Evolutionary conservation across 345 rosid genomes (phyloP), one percentile per base, ranked within the genome.

Genomic region (Eucalyptus pumila): DNA sequence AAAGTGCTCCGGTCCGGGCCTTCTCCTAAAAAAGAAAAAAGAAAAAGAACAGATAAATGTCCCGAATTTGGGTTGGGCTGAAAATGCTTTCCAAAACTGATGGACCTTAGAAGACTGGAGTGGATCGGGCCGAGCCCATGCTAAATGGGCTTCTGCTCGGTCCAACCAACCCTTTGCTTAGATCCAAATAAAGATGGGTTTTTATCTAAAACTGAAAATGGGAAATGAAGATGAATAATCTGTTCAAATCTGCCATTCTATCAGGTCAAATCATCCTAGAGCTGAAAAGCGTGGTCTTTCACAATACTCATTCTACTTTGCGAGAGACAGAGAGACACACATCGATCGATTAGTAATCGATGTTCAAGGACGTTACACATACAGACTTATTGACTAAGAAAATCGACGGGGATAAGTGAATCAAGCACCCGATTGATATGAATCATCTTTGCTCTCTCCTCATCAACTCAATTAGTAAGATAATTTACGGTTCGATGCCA

Each of bases 401-500:
- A 52, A 52, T 52, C 0, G 0, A 4, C 0, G 2, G 1, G 26
- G 2, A 9, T 52, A 52, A 52, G 11, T 21, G 2, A 52, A 52
- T 52, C 9, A 52, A 8, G 2, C 9, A 52, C 10, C 2, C 4
- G 2, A 51, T 3, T 51, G 23, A 51, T 51, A 17, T 17, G 54
- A 17, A 51, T 16, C 23, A 17, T 51, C 23, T 17, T 51, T 51
- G 56, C 23, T 17, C 56, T 51, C 23, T 51, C 56, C 24, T 7
- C 1, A 0, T 19, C 24, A 3, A 19, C 56, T 52, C 24, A 52
- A 52, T 19, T 52, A 52, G 24, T 19, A 19, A 52, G 56, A 19
- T 19, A 52, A 52, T 52, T 7, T 2, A 52, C 0, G 24, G 2
- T 52, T 52, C 10, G 0, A 52, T 1, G 24, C 56, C 24, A 52